Evolutionary conservation across 805 yeast species (phyloP), one percentile per base, ranked within the genome.

Genomic region (Zygoascus bituminiphila): DNA sequence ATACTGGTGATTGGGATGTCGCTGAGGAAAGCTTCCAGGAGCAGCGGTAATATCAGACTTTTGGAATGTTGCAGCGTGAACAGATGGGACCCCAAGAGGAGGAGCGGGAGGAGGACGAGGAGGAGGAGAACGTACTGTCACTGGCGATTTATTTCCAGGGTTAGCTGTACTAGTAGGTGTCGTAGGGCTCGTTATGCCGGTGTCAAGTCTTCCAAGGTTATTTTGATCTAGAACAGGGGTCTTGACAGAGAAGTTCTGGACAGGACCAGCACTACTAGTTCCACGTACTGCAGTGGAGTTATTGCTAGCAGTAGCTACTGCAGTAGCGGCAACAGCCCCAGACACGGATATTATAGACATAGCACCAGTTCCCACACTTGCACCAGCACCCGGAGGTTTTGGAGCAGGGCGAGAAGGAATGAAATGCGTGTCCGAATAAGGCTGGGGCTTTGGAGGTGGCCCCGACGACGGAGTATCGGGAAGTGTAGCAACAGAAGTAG

Each of bases 61-160:
- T 17, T 55, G 57, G 19, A 55, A 52, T 40, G 53, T 54, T 40
- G 52, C 51, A 17, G 59, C 54, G 36, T 54, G 56, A 10, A 62
- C 64, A 1, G 64, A 55, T 3, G 62, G 58, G 10, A 63, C 67
- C 1, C 67, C 68, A 14, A 66, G 67, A 53, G 72, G 73, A 57
- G 72, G 76, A 58, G 67, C 72, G 47, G 69, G 69, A 2, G 69
- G 65, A 1, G 70, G 70, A 20, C 70, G 53, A 1, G 69, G 69
- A 2, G 70, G 68, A 4, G 70, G 66, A 1, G 67, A 44, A 8
- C 45, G 35, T n/a, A 33, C 44, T 17, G 53, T 47, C 10, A 35
- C 37, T 33, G 36, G 47, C n/a, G 33, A n/a, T 22, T 14, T 17
- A n/a, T 15, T 15, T 14, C 4, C 9, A 9, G 38, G 46, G 33